These are phyloP conservation scores for Pelargonium myrrhifolium DNA, from an alignment of 441 rosid genomes.

Conservation along the genomic window DNA sequence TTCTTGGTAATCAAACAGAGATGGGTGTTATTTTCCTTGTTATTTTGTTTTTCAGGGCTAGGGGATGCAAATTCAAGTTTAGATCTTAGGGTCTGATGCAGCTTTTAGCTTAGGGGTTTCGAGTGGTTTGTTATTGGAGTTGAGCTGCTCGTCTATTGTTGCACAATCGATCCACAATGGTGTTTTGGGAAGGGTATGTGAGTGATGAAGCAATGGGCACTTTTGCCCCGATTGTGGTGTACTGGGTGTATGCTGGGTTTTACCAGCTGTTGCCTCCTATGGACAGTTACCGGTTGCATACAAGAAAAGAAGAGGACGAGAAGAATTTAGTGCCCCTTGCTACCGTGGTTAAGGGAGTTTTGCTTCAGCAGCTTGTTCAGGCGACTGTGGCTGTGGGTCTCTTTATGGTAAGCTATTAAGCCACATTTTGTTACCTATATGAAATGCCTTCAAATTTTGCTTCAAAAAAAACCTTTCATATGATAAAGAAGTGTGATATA, in stretches of 20 bases:
- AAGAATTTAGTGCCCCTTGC: constrained; percentile 47
- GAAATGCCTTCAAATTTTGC: too few relatives aligned
- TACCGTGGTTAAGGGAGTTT: constrained; percentile 46
- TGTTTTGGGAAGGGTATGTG: constrained; percentile 60
- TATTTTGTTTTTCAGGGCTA: not conserved
- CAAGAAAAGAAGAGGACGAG: constrained; percentile 50
- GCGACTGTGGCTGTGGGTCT: constrained; percentile 44
- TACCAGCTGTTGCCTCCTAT: constrained; percentile 52
- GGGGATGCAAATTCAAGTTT: not conserved
- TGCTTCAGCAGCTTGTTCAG: constrained; percentile 66
- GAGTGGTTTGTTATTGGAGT: not conserved
- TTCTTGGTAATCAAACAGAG: not conserved
- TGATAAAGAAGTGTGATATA: too few relatives aligned
- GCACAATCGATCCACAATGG: constrained; percentile 32
- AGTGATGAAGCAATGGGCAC: constrained; percentile 70
- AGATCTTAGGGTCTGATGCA: not conserved
- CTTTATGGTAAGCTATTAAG: constrained; percentile 35
- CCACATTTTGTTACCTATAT: too few relatives aligned
- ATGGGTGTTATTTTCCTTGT: not conserved
- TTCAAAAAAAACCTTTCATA: too few relatives aligned
- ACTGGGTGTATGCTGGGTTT: constrained; percentile 64
- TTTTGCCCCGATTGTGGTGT: constrained; percentile 54
- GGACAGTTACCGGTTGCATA: constrained; percentile 48
- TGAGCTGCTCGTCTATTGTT: not conserved
- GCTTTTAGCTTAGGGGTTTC: not conserved